Base-by-base conservation (phyloP, 2,329 filamentous ascomycete species). In the Macrophomina pseudophaseolina region DNA sequence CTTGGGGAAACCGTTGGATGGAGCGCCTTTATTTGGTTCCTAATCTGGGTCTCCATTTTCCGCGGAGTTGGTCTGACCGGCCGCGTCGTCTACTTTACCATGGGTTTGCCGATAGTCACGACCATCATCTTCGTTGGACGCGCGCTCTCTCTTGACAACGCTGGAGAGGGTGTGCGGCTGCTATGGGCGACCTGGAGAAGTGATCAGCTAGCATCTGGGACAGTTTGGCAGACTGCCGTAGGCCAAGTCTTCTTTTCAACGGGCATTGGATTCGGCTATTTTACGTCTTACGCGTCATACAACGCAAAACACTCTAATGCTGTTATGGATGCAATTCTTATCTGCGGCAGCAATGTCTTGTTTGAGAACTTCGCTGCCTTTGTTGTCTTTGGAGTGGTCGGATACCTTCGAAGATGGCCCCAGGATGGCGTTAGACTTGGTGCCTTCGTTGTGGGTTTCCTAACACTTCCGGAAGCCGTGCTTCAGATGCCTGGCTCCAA, bases 241-340 rank as follows among this genome's bases (percentile, higher is more conserved):
- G 85, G 86, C 1, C 86, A 88, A 68, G 85, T 87, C 53, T 87
- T 88, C 74, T 87, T 87, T 75, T 86, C 84, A 0, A 87, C 84
- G 0, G 85, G 85, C 3, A 83, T 87, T 33, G 85, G 84, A 0
- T 87, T 87, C 70, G 85, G 86, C 2, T 86, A 86, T 71, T 87
- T 86, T 68, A 87, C 85, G 0, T 83, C 82, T 0, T 88, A 87
- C 69, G 85, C 86, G 0, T 86, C 83, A 0, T 88, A 87, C 73
- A 87, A 87, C 66, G 73, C 76, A 70, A 84, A 80, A 69, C 82
- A 86, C 72, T 84, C 85, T 7, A 87, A 88, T 60, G 85, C 86
- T 1, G 86, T 88, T 0, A 84, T 86, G 82, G 86, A 88, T 67
- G 84, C 86, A 0, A 77, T 87, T 48, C 76, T 87, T 7, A 86